Evolutionary conservation across 805 yeast genomes (phyloP).

Genomic region (Saturnispora kantuleensis): DNA sequence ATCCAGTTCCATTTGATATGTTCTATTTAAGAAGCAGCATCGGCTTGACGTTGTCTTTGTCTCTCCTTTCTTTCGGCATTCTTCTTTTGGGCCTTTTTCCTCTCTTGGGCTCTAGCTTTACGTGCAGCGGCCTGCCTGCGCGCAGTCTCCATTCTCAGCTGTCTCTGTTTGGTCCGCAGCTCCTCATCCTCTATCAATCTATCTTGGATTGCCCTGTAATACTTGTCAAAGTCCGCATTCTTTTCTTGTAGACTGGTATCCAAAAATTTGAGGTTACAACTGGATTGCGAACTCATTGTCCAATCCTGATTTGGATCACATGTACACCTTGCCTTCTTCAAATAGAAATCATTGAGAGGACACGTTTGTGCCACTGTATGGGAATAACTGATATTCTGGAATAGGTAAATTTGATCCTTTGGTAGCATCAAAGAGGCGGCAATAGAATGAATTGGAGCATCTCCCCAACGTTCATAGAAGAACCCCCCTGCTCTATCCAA

Average conservation of each 20-base stretch:
- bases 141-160: slow-evolving; percentile 9
- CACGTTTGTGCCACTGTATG: slow-evolving; percentile 75
- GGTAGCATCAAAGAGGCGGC: slow-evolving; percentile 38
- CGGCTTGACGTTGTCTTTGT: neutral
- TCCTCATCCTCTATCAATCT: slow-evolving; percentile 8
- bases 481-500: slow-evolving; percentile 69
- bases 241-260: slow-evolving; percentile 16
- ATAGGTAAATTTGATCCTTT: slow-evolving; percentile 59
- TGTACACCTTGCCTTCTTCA: slow-evolving; percentile 50
- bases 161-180: slow-evolving; percentile 8
- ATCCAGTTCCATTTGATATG: neutral
- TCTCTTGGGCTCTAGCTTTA: slow-evolving; percentile 5
- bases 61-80: slow-evolving; percentile 4
- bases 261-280: slow-evolving; percentile 22
- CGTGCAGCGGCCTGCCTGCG: slow-evolving; percentile 6
- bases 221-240: slow-evolving; percentile 19
- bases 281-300: slow-evolving; percentile 37
- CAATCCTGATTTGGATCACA: slow-evolving; percentile 67
- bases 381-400: slow-evolving; percentile 71
- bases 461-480: slow-evolving; percentile 89
- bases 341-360: slow-evolving; percentile 55
- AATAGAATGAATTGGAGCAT: slow-evolving; percentile 45
- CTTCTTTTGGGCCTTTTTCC: neutral
- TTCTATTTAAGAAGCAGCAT: neutral
- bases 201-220: slow-evolving; percentile 11